Base-by-base conservation (phyloP, 23 red algal genomes). In the Cyanidiococcus yangmingshanensis region DNA sequence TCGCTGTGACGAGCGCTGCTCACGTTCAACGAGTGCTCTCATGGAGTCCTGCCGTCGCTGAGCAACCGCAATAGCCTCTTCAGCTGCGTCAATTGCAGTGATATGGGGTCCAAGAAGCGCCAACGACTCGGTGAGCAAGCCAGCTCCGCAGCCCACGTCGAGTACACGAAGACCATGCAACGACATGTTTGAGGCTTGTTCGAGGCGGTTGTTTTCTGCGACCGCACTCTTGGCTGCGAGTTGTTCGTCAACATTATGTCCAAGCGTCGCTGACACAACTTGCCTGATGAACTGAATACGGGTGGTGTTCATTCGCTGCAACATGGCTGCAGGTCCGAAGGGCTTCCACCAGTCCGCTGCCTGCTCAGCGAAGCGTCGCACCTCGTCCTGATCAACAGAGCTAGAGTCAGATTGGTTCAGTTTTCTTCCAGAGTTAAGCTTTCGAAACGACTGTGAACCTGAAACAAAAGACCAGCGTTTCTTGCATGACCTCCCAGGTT, bases 91-190 rank as follows among this genome's bases (percentile, higher is more conserved):
- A 34, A 89, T 78, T 29, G 87, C 94, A 51, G 80, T 77, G 38
- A 98, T 85, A 31, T 75, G 75, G 38, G 94, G 87, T 26, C 94
- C 94, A 15, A 98, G 59, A n/a, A 85, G 74, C 2, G 88, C 86
- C 1, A 98, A 39, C 7, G 94, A 85, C 75, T 98, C 94, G 27
- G 77, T 58, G 18, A 89, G 83, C 12, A 96, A 82, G 24, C 92
- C 92, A 68, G 79, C 75, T 63, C 92, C 92, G 58, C 92, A 96
- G n/a, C 92, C 92, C 31, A 96, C 83, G 76, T 96, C 92, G 39
- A 96, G 68, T 54, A 96, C 50, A n/a, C 75, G 39, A 29, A 87
- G 75, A 2, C 75, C 58, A 40, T 54, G 31, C 15, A 95, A 74
- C 17, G 86, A 83, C 21, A 75, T 82, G 2, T 57, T n/a, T n/a